phyloP scores from a whole-genome alignment of 2,329 filamentous ascomycete species.

The Alternaria conjuncta region DNA sequence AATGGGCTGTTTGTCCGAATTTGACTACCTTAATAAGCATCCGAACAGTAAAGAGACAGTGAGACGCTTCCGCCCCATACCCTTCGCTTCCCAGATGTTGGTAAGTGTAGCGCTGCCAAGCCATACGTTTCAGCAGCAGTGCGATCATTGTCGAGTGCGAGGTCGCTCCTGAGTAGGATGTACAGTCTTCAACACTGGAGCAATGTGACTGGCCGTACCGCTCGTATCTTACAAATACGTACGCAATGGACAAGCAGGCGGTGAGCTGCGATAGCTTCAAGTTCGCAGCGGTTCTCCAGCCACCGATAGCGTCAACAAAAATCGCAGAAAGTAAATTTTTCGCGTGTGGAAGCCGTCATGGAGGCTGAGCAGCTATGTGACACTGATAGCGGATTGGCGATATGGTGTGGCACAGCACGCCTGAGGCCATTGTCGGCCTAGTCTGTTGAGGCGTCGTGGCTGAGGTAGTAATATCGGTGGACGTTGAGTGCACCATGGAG shows the following conservation, averaged over 20 bases:
- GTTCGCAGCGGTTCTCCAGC: constrained; percentile 1
- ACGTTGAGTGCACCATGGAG: neutral
- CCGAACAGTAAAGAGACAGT: neutral
- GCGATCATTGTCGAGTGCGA: neutral
- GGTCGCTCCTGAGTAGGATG: neutral
- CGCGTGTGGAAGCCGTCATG: neutral
- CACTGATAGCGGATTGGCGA: neutral
- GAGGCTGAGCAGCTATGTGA: constrained; percentile 9
- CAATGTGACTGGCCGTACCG: neutral
- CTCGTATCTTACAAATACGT: neutral
- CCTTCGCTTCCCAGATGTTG: neutral
- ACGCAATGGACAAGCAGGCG: neutral
- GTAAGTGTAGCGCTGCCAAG: neutral
- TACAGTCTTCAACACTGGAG: neutral
- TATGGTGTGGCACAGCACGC: constrained; percentile 10
- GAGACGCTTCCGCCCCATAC: neutral
- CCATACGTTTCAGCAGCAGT: neutral
- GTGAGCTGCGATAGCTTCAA: neutral
- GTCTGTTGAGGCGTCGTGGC: constrained; percentile 8
- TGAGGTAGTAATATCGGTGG: constrained; percentile 2
- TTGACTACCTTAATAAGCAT: neutral
- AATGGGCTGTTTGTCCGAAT: neutral
- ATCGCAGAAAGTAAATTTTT: neutral
- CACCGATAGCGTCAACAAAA: neutral
- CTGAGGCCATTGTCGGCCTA: neutral